phyloP scores from a whole-genome alignment of 352 stramenopile species.

The Phytophthora macrochlamydospora region DNA sequence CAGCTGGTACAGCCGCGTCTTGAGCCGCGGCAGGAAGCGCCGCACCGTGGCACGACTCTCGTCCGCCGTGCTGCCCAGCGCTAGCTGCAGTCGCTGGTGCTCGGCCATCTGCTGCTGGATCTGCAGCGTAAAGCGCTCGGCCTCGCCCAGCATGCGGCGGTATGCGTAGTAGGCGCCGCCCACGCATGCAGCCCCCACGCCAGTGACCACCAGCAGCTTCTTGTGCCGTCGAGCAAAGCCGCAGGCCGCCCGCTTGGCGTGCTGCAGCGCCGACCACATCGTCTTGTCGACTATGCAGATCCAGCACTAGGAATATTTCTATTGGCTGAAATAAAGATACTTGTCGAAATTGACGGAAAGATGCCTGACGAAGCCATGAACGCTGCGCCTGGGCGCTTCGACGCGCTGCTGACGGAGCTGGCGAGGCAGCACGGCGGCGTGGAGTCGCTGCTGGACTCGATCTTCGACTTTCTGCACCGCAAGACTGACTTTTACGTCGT shows the following conservation, averaged over 20 bases:
- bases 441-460: constrained; percentile 95
- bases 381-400: constrained; percentile 42
- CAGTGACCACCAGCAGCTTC: constrained; percentile 57
- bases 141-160: constrained; percentile 62
- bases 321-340: constrained; percentile 22
- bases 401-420: constrained; percentile 93
- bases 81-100: constrained; percentile 77
- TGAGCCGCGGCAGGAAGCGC: constrained; percentile 73
- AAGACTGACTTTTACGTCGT: constrained; percentile 98
- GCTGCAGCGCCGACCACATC: constrained; percentile 79
- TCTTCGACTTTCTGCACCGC: constrained; percentile 97
- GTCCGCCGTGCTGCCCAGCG: constrained; percentile 71
- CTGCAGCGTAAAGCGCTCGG: constrained; percentile 72
- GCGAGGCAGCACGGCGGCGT: constrained; percentile 95
- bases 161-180: constrained; percentile 76
- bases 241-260: constrained; percentile 52
- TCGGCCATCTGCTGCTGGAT: constrained; percentile 75
- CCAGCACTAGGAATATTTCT: background rate
- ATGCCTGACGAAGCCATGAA: constrained; percentile 33
- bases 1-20: constrained; percentile 60
- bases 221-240: constrained; percentile 76
- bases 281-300: background rate
- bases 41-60: constrained; percentile 78
- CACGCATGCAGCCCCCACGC: constrained; percentile 53
- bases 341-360: background rate